Percentiles rank a stretch among this genome's conserved stretches.
These are phyloP conservation scores for Neonectria ditissima DNA, from an alignment of 2,329 filamentous ascomycete species.

Conservation along the genomic window DNA sequence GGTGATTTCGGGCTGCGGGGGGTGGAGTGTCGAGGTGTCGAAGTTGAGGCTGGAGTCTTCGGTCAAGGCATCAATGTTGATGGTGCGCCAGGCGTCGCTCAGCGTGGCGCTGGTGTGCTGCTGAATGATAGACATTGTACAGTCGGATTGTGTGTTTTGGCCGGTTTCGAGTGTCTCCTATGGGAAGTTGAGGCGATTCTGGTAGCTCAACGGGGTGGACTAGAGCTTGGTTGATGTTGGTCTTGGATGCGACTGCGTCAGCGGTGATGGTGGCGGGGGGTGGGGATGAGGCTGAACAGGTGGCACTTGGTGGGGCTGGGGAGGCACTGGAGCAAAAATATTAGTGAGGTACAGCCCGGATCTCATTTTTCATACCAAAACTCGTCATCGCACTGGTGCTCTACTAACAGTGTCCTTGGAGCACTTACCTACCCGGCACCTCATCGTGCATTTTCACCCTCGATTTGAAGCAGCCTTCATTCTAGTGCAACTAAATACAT, in stretches of 20 bases:
- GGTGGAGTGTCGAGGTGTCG: constrained; percentile 84
- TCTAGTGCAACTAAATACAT: background rate
- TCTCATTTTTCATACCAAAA: background rate
- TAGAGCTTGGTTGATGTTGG: constrained; percentile 26
- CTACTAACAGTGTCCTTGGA: background rate
- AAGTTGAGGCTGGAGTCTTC: constrained; percentile 94
- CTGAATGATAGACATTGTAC: constrained; percentile 72
- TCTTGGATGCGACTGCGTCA: constrained; percentile 47
- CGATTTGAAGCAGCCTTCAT: background rate
- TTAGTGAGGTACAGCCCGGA: background rate
- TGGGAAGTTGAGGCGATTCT: constrained; percentile 20
- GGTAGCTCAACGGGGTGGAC: constrained; percentile 12
- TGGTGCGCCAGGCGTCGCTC: constrained; percentile 81
- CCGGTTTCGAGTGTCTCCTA: constrained; percentile 10
- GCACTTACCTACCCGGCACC: background rate
- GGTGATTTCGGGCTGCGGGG: constrained; percentile 78
- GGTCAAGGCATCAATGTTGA: constrained; percentile 92
- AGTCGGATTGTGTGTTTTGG: background rate
- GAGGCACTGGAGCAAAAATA: background rate
- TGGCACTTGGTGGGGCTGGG: constrained; percentile 32
- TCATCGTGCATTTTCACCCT: background rate
- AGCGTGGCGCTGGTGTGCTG: constrained; percentile 71
- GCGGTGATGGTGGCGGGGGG: constrained; percentile 47
- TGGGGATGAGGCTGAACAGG: constrained; percentile 44
- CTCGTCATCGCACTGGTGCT: background rate